Conservation (phyloP, 345 rosid genomes). For the Orychophragmus violaceus region DNA sequence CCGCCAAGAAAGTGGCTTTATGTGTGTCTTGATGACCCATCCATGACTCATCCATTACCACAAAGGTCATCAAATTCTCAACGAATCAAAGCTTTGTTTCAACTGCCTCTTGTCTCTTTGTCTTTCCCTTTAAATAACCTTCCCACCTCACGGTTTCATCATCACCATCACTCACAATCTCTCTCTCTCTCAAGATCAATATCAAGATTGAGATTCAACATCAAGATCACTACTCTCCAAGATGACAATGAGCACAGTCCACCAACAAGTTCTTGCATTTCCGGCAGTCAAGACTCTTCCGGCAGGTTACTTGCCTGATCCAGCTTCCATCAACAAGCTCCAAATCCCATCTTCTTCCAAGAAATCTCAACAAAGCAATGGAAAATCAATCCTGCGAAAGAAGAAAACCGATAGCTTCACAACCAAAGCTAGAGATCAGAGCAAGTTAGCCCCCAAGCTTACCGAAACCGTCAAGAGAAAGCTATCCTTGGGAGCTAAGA, state of each 20-base stretch:
- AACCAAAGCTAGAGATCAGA: conserved; percentile 25
- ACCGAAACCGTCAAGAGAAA: conserved; percentile 42
- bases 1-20: conserved; percentile 20
- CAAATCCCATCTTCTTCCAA: conserved; percentile 20
- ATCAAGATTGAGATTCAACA: too few relatives aligned
- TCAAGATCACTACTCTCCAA: too few relatives aligned
- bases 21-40: conserved; percentile 21
- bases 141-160: conserved; percentile 10
- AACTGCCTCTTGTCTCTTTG: conserved; percentile 20
- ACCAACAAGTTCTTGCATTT: conserved; percentile 19
- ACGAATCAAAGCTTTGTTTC: neutral
- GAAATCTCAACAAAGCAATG: conserved; percentile 10
- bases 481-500: conserved; percentile 30
- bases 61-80: neutral
- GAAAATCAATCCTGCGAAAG: conserved; percentile 13
- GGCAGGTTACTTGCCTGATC: conserved; percentile 14
- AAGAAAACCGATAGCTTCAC: conserved; percentile 29
- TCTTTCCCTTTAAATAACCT: conserved; percentile 23
- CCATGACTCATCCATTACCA: conserved; percentile 22
- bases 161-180: neutral
- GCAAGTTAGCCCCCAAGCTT: conserved; percentile 40
- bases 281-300: neutral
- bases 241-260: conserved; percentile 9
- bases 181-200: too few relatives aligned
- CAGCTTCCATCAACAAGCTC: conserved; percentile 22